phyloP scores from a whole-genome alignment of 2,329 filamentous ascomycete species.

The Aspergillus quadricinctus region DNA sequence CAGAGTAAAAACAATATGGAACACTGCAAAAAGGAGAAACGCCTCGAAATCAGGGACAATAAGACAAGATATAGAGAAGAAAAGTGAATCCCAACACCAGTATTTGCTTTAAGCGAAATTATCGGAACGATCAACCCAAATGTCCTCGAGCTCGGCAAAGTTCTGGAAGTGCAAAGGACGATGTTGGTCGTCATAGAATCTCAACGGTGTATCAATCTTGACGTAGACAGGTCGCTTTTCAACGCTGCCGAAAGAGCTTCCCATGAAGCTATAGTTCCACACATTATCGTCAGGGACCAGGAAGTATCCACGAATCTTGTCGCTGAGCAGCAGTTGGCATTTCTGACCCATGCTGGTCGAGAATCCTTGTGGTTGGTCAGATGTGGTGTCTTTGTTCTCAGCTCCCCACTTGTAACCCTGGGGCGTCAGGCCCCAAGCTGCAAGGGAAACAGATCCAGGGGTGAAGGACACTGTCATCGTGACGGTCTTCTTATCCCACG shows the following conservation, averaged over 20 bases:
- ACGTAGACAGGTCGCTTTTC: conserved; percentile 91
- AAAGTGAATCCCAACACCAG: conserved; percentile 19
- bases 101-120: conserved; percentile 70
- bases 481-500: conserved; percentile 85
- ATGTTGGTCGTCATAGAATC: conserved; percentile 91
- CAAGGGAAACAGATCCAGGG: conserved; percentile 89
- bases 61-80: conserved; percentile 11
- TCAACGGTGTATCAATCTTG: conserved; percentile 83
- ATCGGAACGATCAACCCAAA: conserved; percentile 89
- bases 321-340: conserved; percentile 86
- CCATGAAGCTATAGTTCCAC: conserved; percentile 99
- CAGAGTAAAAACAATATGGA: background rate
- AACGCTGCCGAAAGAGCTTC: conserved; percentile 76
- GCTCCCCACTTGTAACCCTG: conserved; percentile 94
- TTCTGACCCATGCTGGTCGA: conserved; percentile 89
- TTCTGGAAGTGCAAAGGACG: conserved; percentile 93
- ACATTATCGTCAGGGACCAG: conserved; percentile 81
- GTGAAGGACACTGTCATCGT: conserved; percentile 97
- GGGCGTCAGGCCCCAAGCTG: conserved; percentile 88
- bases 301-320: conserved; percentile 94
- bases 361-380: conserved; percentile 92
- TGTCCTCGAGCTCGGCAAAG: conserved; percentile 94
- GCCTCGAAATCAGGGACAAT: background rate
- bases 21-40: background rate
- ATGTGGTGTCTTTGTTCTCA: conserved; percentile 88